phyloP scores from a whole-genome alignment of 192 early-diverging fungal genomes.

The Coemansia sp. region DNA sequence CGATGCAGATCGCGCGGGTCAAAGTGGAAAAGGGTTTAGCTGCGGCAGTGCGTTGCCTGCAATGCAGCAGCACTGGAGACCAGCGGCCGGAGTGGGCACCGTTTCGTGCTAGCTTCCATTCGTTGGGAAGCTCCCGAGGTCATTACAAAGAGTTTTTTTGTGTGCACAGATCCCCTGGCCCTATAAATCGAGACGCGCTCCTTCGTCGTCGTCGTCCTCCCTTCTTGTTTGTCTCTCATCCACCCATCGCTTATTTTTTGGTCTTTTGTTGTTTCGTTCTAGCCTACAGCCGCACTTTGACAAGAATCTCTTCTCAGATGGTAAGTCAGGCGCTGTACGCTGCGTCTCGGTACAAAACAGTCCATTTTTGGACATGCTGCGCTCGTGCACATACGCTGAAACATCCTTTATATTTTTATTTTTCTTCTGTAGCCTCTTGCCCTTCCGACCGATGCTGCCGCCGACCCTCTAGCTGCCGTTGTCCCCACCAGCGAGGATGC shows the following conservation, averaged over 20 bases:
- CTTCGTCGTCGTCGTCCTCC: neutral
- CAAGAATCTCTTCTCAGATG: conserved; percentile 5
- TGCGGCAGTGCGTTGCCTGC: neutral
- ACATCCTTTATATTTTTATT: neutral
- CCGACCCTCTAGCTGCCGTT: neutral
- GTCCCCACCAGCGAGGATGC: conserved; percentile 1
- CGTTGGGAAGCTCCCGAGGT: neutral
- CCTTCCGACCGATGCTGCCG: neutral
- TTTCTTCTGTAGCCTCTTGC: neutral
- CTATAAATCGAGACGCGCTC: neutral
- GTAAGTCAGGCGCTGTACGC: neutral
- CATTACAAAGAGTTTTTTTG: neutral
- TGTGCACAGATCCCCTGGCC: neutral
- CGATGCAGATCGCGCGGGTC: neutral
- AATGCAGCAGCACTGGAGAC: neutral
- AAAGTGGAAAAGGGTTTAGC: neutral
- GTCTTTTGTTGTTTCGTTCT: neutral
- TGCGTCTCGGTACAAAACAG: neutral
- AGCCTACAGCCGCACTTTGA: neutral
- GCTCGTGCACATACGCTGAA: neutral
- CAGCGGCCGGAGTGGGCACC: neutral
- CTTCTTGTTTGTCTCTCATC: neutral
- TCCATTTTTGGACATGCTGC: neutral
- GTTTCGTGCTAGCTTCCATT: neutral
- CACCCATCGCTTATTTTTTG: neutral